phyloP scores from a whole-genome alignment of 2,329 filamentous ascomycete genomes.

The Penicillium sp. region DNA sequence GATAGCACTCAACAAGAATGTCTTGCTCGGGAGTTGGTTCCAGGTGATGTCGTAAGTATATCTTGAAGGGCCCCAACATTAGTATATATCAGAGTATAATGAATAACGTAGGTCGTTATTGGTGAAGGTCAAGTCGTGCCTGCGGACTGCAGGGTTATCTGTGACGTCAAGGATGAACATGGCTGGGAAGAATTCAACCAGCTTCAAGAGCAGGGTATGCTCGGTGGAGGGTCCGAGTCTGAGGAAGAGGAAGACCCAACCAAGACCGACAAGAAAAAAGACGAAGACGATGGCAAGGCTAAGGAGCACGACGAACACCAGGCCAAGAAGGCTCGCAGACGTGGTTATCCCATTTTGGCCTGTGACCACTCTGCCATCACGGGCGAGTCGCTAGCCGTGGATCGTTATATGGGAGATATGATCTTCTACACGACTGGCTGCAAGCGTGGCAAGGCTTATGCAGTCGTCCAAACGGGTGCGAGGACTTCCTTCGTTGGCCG shows the following conservation, averaged over 20 bases:
- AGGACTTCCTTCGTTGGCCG: conserved; percentile 74
- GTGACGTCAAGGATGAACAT: conserved; percentile 66
- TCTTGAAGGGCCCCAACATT: not conserved
- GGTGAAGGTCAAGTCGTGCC: conserved; percentile 71
- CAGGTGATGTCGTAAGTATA: conserved; percentile 68
- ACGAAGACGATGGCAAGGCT: conserved; percentile 12
- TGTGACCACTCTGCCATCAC: conserved; percentile 79
- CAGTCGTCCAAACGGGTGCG: conserved; percentile 65
- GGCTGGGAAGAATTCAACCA: conserved; percentile 67
- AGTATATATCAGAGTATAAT: conserved; percentile 17
- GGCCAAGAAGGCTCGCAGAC: conserved; percentile 31
- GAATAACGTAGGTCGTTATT: conserved; percentile 57
- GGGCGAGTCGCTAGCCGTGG: conserved; percentile 74
- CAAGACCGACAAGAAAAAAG: conserved; percentile 56
- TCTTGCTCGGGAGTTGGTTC: conserved; percentile 69
- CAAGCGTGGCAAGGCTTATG: conserved; percentile 76
- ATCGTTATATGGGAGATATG: conserved; percentile 66
- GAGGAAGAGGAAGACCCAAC: conserved; percentile 56
- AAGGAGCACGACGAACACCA: conserved; percentile 16
- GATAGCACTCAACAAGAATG: conserved; percentile 66
- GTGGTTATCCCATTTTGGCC: conserved; percentile 66
- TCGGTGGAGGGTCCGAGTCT: conserved; percentile 51
- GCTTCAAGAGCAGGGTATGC: conserved; percentile 62
- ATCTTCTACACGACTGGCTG: conserved; percentile 78
- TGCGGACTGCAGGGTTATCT: conserved; percentile 69